Base-by-base conservation (phyloP, 257 asterid genomes). In the Nicotiana tomentosiformis region DNA sequence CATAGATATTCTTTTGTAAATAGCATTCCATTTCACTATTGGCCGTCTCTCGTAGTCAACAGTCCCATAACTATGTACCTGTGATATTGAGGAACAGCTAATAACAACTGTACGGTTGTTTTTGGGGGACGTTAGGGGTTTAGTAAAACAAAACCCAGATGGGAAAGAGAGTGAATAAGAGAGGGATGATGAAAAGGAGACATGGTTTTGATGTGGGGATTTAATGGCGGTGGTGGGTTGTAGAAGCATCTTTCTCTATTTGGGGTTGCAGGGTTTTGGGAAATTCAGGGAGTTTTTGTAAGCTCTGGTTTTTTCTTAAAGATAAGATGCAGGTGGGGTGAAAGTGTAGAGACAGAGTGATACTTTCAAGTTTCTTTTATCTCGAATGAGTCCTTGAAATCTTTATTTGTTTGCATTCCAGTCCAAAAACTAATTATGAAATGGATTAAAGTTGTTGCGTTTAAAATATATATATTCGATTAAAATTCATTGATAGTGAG, bases 31-130 rank as follows among this genome's bases (percentile, higher is more conserved):
- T 69, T 84, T 91, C 87, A 80, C 87, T 89, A 69, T 49, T 1
- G 91, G 91, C 88, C 90, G 84, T 84, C 56, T 90, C 87, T 94
- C 98, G 64, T 83, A 90, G 77, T 91, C 97, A 66, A 87, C 82
- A 9, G 94, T 90, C 35, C 96, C 98, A 65, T 90, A 86, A 86
- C 87, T 90, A 81, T 87, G 86, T 65, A 87, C 92, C 83, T 87
- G 88, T 4, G 98, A 88, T 33, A 85, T 62, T n/a, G 93, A 90
- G 9, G 97, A 89, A 84, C 94, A 87, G 10, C 91, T 84, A 29
- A 87, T 78, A 37, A 81, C 12, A 72, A 72, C 78, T 43, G 37
- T 84, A 15, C 87, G 85, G 55, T 77, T 88, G 55, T 77, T 88
- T 84, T 80, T 89, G 18, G 82, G 87, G 85, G 86, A 53, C 20